phyloP scores from a whole-genome alignment of 2,329 filamentous ascomycete genomes.

The Colletotrichum salicis region DNA sequence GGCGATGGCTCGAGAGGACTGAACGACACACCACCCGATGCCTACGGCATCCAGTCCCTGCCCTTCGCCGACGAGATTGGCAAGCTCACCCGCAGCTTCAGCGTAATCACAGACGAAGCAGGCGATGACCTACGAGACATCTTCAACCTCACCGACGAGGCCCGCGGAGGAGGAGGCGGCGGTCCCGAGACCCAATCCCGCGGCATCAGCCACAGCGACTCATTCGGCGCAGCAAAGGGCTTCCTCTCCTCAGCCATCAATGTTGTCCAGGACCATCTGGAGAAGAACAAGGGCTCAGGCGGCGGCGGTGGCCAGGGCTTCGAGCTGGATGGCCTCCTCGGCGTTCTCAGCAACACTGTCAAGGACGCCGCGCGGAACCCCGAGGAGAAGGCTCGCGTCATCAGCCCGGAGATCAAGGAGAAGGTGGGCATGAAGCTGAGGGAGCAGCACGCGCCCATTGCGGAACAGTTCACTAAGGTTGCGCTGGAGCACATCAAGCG shows the following conservation, averaged over 20 bases:
- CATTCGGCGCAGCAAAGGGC: slow-evolving; percentile 46
- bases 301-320: slow-evolving; percentile 47
- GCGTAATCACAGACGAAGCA: slow-evolving; percentile 52
- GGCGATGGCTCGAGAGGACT: slow-evolving; percentile 40
- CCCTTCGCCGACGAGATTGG: slow-evolving; percentile 59
- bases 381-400: slow-evolving; percentile 56
- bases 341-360: slow-evolving; percentile 54
- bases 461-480: slow-evolving; percentile 57
- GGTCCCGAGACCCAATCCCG: slow-evolving; percentile 41
- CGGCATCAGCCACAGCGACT: slow-evolving; percentile 31
- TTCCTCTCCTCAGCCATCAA: slow-evolving; percentile 55
- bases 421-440: slow-evolving; percentile 52
- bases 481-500: slow-evolving; percentile 59
- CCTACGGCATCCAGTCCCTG: slow-evolving; percentile 53
- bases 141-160: slow-evolving; percentile 52
- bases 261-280: slow-evolving; percentile 53
- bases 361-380: slow-evolving; percentile 57
- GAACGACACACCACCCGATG: slow-evolving; percentile 48
- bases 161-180: slow-evolving; percentile 30
- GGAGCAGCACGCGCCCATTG: slow-evolving; percentile 55
- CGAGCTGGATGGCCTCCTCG: slow-evolving; percentile 55
- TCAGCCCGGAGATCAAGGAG: slow-evolving; percentile 59
- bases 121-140: slow-evolving; percentile 56
- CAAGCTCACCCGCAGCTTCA: slow-evolving; percentile 52
- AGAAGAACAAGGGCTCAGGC: slow-evolving; percentile 41